phyloP scores from a whole-genome alignment of 805 yeast genomes.

The Pichia paraexigua region DNA sequence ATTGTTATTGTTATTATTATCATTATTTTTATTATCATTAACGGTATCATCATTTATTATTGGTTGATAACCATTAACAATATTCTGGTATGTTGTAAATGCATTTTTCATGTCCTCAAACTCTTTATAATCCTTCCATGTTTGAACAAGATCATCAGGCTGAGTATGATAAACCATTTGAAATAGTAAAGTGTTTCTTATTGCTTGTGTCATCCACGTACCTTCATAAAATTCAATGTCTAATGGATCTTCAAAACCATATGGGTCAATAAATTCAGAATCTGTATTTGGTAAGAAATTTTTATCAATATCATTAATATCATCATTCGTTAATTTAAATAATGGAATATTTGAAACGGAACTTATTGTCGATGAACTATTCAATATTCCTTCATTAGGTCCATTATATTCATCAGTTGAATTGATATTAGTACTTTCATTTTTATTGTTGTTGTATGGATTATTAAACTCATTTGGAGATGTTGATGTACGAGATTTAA shows the following conservation, averaged over 20 bases:
- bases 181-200: conserved; percentile 73
- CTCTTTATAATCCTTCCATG: conserved; percentile 85
- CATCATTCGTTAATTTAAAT: conserved; percentile 36
- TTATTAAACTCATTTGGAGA: background rate
- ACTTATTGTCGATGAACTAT: background rate
- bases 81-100: conserved; percentile 31
- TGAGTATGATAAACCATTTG: conserved; percentile 86
- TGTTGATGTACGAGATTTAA: background rate
- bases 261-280: conserved; percentile 67
- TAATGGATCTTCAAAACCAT: conserved; percentile 80
- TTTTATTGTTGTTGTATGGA: background rate
- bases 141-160: conserved; percentile 84
- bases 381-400: conserved; percentile 9
- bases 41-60: background rate
- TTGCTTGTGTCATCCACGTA: conserved; percentile 75
- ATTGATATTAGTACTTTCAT: background rate
- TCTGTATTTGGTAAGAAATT: conserved; percentile 29
- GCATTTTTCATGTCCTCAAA: conserved; percentile 53
- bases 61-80: conserved; percentile 9
- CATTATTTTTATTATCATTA: conserved; percentile 1
- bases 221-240: conserved; percentile 77
- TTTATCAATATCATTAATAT: conserved; percentile 33
- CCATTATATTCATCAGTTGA: background rate
- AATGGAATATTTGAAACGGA: conserved; percentile 15
- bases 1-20: conserved; percentile 7